Percentiles rank a stretch among this genome's conserved stretches.
Conservation (phyloP, 345 rosid species). For the Populus deltoides region DNA sequence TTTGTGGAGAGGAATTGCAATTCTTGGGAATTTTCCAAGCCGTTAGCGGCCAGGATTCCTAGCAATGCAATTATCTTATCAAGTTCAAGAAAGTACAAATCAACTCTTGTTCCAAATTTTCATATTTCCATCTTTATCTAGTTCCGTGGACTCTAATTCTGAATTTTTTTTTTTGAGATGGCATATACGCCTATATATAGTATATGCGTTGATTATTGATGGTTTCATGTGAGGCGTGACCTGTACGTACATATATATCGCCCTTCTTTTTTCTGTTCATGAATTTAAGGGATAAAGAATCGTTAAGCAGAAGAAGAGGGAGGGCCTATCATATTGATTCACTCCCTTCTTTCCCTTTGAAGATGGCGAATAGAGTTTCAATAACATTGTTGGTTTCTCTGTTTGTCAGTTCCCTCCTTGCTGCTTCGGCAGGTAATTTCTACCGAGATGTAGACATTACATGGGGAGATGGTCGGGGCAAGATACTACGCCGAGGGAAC, state of each 20-base stretch:
- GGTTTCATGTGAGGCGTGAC: not conserved
- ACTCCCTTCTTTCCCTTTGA: not conserved
- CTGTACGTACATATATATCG: not conserved
- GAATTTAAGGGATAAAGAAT: not conserved
- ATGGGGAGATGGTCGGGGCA: conserved; percentile 13
- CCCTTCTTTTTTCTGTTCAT: not conserved
- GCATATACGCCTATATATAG: not conserved
- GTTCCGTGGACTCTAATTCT: no score
- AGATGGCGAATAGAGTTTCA: not conserved
- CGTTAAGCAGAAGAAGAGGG: not conserved
- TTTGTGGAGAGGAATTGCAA: no score
- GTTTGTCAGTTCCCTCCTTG: not conserved
- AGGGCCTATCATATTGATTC: not conserved
- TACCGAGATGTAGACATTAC: not conserved
- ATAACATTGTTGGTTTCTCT: not conserved
- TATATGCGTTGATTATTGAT: not conserved
- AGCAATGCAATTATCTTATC: no score
- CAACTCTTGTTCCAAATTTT: not conserved
- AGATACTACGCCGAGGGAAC: conserved; percentile 8
- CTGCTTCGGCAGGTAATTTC: not conserved
- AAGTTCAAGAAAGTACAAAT: no score
- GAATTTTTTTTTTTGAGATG: no score
- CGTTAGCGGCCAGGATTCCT: no score
- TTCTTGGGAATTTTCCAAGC: no score
- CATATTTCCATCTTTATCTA: not conserved